Conservation (phyloP, 192 early-diverging fungal species). For the Entophlyctis helioformis region DNA sequence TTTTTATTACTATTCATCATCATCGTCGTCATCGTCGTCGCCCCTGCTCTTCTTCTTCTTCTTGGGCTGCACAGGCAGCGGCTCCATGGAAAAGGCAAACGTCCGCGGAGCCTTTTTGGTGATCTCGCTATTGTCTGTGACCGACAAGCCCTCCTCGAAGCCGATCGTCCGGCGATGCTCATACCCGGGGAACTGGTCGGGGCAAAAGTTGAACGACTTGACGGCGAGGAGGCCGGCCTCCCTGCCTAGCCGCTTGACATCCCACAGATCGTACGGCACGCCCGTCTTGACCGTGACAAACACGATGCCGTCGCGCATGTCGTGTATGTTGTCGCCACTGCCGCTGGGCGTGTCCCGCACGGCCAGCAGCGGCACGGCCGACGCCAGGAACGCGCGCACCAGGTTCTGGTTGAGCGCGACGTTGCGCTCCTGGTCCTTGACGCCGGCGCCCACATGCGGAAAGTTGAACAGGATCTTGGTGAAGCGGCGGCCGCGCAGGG, state of each 20-base stretch:
- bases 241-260: slow-evolving; percentile 66
- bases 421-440: slow-evolving; percentile 87
- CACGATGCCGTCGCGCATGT: slow-evolving; percentile 44
- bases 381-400: slow-evolving; percentile 14
- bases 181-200: slow-evolving; percentile 68
- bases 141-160: slow-evolving; percentile 69
- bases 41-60: too few relatives aligned
- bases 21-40: too few relatives aligned
- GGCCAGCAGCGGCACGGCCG: slow-evolving; percentile 5
- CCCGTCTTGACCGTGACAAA: slow-evolving; percentile 78
- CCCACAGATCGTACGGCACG: slow-evolving; percentile 79
- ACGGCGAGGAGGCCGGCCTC: slow-evolving; percentile 36
- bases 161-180: slow-evolving; percentile 92
- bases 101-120: slow-evolving; percentile 47
- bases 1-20: too few relatives aligned
- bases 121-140: slow-evolving; percentile 70
- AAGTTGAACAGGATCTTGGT: slow-evolving; percentile 91
- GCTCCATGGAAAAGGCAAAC: slow-evolving; percentile 67
- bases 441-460: slow-evolving; percentile 79
- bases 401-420: slow-evolving; percentile 63
- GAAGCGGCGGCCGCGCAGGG: slow-evolving; percentile 42
- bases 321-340: background rate
- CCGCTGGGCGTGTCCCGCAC: background rate
- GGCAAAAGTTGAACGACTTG: slow-evolving; percentile 49
- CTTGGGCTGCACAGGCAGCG: too few relatives aligned